Base-by-base conservation (phyloP, 1,284 basidiomycete genomes). In the Pholiota adiposa region DNA sequence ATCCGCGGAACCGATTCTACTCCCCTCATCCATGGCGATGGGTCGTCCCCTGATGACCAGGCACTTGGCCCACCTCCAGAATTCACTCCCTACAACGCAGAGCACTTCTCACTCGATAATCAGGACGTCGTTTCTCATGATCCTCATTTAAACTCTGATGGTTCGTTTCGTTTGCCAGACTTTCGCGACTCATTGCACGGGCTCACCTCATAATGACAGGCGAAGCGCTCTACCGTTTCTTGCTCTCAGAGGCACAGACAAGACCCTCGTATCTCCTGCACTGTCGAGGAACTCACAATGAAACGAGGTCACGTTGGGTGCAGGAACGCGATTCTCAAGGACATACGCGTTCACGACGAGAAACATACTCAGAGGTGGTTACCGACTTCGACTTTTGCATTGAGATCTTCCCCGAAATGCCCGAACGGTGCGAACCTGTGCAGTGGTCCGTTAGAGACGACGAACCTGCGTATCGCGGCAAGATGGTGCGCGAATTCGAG, bases 201-300 rank as follows among this genome's bases (percentile, higher is more conserved):
- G 11, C 38, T 29, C 18, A 25, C 21, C 4, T 38, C 16, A 25
- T 49, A 31, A 36, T 40, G 21, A 36, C 61, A 89, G 86, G 88
- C 51, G 89, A 91, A 71, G 89, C 89, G 0, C 77, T 91, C 7
- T 90, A 89, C 69, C 84, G 88, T 48, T 92, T 92, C 72, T 74
- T 92, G 5, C 78, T 91, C 14, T 79, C 81, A 2, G 84, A 88
- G 51, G 78, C 86, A 1, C 70, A 72, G 27, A 73, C 67, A 3
- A 75, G 73, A 2, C 90, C 89, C 4, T 74, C 67, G 14, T 78
- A 84, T 61, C 70, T 76, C 38, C 67, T 91, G 5, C 82, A 80
- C 46, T 82, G 83, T 63, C 73, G 73, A 16, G 90, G 89, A 2
- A 81, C 81, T 0, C 90, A 90, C 66, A 63, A 71, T 1, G 89